These are phyloP conservation scores for Fusarium beomiforme DNA, from an alignment of 2,329 filamentous ascomycete genomes.

Conservation along the genomic window DNA sequence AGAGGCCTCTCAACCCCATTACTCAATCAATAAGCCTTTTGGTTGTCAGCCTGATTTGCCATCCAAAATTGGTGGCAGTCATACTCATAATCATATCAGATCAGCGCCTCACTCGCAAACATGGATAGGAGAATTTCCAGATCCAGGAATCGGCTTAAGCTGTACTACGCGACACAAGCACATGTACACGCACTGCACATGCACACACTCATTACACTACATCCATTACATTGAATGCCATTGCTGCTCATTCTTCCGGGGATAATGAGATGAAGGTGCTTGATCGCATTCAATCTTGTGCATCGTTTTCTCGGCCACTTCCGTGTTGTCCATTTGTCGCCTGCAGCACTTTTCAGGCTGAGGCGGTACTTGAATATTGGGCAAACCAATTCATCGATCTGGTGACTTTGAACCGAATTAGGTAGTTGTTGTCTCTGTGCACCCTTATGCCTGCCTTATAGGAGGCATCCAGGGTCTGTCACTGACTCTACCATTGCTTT, in stretches of 20 bases:
- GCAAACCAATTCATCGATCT: constrained; percentile 1
- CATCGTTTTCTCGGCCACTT: constrained; percentile 36
- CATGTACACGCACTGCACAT: background rate
- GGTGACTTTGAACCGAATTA: constrained; percentile 7
- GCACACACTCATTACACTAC: constrained; percentile 4
- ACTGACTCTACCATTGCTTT: constrained; percentile 4
- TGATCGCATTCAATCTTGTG: constrained; percentile 39
- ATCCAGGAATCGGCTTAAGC: constrained; percentile 32
- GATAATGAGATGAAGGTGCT: constrained; percentile 26
- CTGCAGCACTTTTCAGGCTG: constrained; percentile 23
- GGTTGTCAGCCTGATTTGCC: constrained; percentile 14
- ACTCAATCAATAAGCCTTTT: constrained; percentile 21
- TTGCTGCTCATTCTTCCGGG: background rate
- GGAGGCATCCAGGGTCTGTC: constrained; percentile 17
- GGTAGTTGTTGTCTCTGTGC: constrained; percentile 7
- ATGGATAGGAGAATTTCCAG: constrained; percentile 29
- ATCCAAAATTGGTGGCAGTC: background rate
- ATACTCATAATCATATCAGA: background rate
- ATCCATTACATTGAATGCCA: background rate
- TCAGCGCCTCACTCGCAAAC: constrained; percentile 6
- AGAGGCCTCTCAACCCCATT: constrained; percentile 25
- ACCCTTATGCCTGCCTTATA: constrained; percentile 13
- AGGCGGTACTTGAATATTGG: constrained; percentile 19
- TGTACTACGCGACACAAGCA: constrained; percentile 38
- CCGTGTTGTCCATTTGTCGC: constrained; percentile 33